Percentiles rank a stretch among this genome's conserved stretches.
These are phyloP conservation scores for Tetradesmus obliquus DNA, from an alignment of 139 green algal species.

Conservation along the genomic window DNA sequence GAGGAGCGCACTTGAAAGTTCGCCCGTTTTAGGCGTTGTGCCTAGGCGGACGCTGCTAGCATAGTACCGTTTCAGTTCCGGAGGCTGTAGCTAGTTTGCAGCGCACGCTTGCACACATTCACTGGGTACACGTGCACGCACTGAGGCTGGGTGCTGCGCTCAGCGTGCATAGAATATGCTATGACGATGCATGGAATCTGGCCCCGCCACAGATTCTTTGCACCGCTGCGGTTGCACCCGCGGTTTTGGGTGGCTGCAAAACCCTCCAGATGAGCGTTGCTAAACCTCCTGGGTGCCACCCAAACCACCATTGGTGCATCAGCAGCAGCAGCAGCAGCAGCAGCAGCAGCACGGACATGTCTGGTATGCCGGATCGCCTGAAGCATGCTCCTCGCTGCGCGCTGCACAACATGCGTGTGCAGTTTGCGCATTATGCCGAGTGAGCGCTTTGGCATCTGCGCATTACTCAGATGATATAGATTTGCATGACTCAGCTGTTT, in stretches of 20 bases:
- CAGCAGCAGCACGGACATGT: too few species aligned
- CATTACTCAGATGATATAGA: not conserved
- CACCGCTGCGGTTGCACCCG: not conserved
- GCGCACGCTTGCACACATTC: too few species aligned
- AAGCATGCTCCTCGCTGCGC: not conserved
- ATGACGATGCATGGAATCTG: not conserved
- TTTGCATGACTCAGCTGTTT: not conserved
- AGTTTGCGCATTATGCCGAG: not conserved
- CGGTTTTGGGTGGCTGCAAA: not conserved
- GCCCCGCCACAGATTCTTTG: not conserved
- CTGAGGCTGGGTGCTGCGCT: too few species aligned
- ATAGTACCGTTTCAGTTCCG: too few species aligned
- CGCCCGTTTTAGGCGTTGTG: too few species aligned
- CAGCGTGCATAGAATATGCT: too few species aligned
- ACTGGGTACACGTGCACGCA: too few species aligned
- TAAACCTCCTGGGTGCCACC: not conserved
- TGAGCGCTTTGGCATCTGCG: not conserved
- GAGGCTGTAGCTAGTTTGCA: too few species aligned
- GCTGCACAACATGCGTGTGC: not conserved
- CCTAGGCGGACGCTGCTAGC: too few species aligned
- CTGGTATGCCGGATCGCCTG: not conserved
- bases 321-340: constrained; percentile 33
- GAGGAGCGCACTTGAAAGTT: too few species aligned
- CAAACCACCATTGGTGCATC: not conserved
- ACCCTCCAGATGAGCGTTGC: not conserved